phyloP scores from a whole-genome alignment of 1,284 basidiomycete species.

The Irpex lacteus region DNA sequence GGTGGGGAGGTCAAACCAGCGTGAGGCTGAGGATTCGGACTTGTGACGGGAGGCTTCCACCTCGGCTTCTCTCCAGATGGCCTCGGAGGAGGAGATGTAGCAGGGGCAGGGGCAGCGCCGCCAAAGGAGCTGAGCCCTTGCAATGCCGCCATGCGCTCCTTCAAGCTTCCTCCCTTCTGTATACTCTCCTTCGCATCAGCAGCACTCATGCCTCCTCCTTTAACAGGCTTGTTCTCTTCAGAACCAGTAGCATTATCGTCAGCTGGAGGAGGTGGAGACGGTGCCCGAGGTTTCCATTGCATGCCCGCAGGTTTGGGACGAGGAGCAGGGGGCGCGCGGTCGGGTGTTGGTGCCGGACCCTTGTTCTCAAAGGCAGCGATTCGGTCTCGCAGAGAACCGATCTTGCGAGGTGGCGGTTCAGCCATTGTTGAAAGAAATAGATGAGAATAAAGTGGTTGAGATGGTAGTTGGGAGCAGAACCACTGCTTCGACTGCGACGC shows the following conservation, averaged over 20 bases:
- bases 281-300: slow-evolving; percentile 65
- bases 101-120: slow-evolving; percentile 35
- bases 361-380: slow-evolving; percentile 79
- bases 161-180: slow-evolving; percentile 69
- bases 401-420: slow-evolving; percentile 52
- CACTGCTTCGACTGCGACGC: background rate
- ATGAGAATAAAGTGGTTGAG: background rate
- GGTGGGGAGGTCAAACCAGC: slow-evolving; percentile 32
- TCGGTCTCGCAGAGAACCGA: slow-evolving; percentile 75
- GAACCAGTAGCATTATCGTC: slow-evolving; percentile 21
- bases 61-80: slow-evolving; percentile 71
- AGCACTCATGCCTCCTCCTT: slow-evolving; percentile 61
- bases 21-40: slow-evolving; percentile 25
- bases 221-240: slow-evolving; percentile 4
- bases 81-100: slow-evolving; percentile 47
- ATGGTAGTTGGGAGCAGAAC: background rate
- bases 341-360: slow-evolving; percentile 39
- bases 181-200: slow-evolving; percentile 84
- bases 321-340: slow-evolving; percentile 40
- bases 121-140: slow-evolving; percentile 80
- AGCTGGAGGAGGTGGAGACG: slow-evolving; percentile 52
- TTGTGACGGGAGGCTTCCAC: slow-evolving; percentile 64
- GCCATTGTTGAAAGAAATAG: slow-evolving; percentile 34
- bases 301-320: slow-evolving; percentile 71
- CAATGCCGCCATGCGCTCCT: slow-evolving; percentile 90